Evolutionary conservation across 73 alveolate species (phyloP).

Genomic region (Paraurostyla sp.): DNA sequence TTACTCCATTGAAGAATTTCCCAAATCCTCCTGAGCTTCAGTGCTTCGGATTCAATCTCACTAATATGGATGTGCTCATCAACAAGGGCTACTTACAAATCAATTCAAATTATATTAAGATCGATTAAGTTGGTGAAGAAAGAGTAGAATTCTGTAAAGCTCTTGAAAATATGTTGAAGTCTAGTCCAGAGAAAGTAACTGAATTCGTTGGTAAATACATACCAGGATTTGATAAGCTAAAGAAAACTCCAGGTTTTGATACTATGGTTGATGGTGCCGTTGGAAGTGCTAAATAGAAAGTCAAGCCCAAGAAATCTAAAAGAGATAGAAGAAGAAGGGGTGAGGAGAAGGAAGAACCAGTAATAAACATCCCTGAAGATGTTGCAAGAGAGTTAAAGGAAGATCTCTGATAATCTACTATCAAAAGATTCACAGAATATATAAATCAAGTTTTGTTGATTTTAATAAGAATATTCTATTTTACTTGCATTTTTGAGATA

Average conservation of each 20-base stretch:
- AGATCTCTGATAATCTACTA: no score
- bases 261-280: neutral
- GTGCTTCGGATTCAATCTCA: slow-evolving; percentile 56
- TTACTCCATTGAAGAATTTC: slow-evolving; percentile 25
- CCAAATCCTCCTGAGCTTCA: slow-evolving; percentile 38
- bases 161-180: neutral
- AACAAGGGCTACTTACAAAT: slow-evolving; percentile 41
- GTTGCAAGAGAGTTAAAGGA: neutral
- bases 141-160: slow-evolving; percentile 17
- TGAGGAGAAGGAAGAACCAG: no score
- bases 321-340: neutral
- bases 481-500: no score
- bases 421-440: no score
- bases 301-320: neutral
- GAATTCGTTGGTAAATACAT: neutral
- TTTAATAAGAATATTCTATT: no score
- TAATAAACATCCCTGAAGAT: slow-evolving; percentile 2
- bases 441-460: no score
- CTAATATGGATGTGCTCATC: slow-evolving; percentile 10
- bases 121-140: neutral
- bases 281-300: neutral
- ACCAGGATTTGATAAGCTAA: slow-evolving; percentile 14
- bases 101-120: slow-evolving; percentile 21
- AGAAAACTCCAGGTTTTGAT: no score
- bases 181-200: slow-evolving; percentile 29